Evolutionary conservation across 2,329 filamentous ascomycete species (phyloP).

Genomic region (Sporothrix curviconia): DNA sequence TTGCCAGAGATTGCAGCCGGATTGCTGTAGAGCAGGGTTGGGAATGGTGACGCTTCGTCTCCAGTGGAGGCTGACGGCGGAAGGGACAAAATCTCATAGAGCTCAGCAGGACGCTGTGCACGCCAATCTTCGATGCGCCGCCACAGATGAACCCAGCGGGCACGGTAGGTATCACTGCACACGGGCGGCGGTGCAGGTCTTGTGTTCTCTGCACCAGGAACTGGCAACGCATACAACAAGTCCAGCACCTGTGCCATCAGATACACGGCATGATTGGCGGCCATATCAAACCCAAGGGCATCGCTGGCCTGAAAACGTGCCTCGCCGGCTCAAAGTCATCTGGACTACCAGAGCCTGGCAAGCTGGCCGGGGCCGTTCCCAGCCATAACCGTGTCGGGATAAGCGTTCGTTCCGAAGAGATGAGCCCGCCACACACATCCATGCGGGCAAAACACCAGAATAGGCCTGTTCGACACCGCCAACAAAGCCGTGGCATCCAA

Average conservation of each 20-base stretch:
- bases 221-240: not conserved
- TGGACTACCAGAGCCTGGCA: too few relatives aligned
- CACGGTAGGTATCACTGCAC: not conserved
- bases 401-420: not conserved
- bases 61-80: not conserved
- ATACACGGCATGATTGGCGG: not conserved
- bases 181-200: too few relatives aligned
- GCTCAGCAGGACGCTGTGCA: not conserved
- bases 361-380: not conserved
- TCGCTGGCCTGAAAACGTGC: not conserved
- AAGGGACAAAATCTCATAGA: not conserved
- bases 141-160: not conserved
- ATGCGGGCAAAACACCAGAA: not conserved
- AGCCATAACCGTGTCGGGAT: not conserved
- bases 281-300: not conserved
- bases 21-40: not conserved
- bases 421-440: not conserved
- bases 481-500: not conserved
- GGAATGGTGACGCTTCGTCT: not conserved
- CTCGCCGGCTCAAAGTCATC: too few relatives aligned
- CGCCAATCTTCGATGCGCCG: not conserved
- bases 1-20: not conserved
- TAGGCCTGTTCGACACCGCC: not conserved
- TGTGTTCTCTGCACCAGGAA: too few relatives aligned
- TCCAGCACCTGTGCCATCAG: not conserved